Evolutionary conservation across 2,329 filamentous ascomycete species (phyloP), one percentile per base, ranked within the genome.

Genomic region (Seiridium cupressi): DNA sequence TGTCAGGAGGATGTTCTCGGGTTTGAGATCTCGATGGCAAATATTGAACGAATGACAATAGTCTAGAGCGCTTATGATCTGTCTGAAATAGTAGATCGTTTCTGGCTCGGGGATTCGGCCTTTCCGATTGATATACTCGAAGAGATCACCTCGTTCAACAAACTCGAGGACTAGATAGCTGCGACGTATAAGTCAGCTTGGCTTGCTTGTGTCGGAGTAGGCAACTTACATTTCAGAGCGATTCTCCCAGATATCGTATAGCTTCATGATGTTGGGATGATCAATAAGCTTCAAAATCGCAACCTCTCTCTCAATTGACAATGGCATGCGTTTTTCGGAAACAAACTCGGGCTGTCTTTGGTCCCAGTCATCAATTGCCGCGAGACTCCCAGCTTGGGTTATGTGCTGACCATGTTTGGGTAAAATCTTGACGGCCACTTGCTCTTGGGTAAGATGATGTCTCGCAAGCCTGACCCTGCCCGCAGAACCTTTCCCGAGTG

Each of bases 221-320:
- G 5, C 26, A 26, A 77, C 91, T 79, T 81, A 97, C 91, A 99
- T 89, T 75, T 99, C 93, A 60, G 92, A 91, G 31, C 91, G 85
- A 72, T 97, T 98, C 77, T 99, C 95, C 94, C 94, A 99, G 36
- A 99, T 94, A 76, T 99, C 95, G 72, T 94, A 95, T 8, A 99
- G 79, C 66, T 91, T 92, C 74, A 97, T 93, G 68, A 98, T 94
- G 73, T 98, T 95, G 5, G 90, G 91, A 76, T 99, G 95, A 69
- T 97, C 89, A 62, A 98, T 91, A 60, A 98, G 84, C 77, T 97
- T 98, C 84, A 99, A 92, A 68, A 99, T 96, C 38, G 94, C 93
- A 46, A 99, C 93, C 72, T 99, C 95, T 58, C 95, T 85, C 76
- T 98, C 94, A 62, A 99, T 90, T 1, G 93, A 91, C 69, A 94